Percentiles rank a stretch among this genome's conserved stretches.
Conservation (phyloP, 371 early-diverging fungal species). For the Choanephora cucurbitarum region DNA sequence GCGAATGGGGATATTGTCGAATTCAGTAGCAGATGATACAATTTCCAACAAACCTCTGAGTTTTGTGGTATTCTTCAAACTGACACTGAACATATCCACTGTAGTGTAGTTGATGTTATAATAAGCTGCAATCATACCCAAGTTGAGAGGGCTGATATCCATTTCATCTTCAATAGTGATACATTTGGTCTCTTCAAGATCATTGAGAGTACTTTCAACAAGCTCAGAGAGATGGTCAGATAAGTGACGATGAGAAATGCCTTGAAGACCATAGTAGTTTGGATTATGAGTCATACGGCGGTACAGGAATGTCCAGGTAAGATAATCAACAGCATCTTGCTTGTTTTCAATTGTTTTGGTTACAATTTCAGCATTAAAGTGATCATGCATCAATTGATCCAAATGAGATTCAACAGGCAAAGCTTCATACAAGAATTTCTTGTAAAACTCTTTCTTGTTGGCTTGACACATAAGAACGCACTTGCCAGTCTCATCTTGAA, state of each 20-base stretch:
- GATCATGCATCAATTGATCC: constrained; percentile 88
- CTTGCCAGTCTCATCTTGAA: constrained; percentile 69
- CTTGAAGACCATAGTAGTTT: constrained; percentile 93
- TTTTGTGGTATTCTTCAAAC: constrained; percentile 84
- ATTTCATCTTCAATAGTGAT: constrained; percentile 84
- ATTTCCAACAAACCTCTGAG: constrained; percentile 91
- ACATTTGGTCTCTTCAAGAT: constrained; percentile 87
- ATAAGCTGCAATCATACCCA: constrained; percentile 97
- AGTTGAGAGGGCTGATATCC: constrained; percentile 83
- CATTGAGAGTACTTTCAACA: constrained; percentile 88
- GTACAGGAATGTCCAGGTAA: constrained; percentile 97
- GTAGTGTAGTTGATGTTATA: constrained; percentile 94
- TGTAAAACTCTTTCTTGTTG: constrained; percentile 95
- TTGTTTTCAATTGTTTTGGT: constrained; percentile 93
- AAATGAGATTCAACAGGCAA: constrained; percentile 94
- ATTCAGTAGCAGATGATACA: constrained; percentile 90
- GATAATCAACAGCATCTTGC: constrained; percentile 97
- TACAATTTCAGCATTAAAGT: constrained; percentile 95
- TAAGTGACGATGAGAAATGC: constrained; percentile 83
- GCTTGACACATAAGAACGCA: constrained; percentile 93
- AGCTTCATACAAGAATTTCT: constrained; percentile 94
- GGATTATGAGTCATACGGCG: constrained; percentile 95
- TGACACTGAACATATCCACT: constrained; percentile 90
- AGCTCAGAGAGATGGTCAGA: constrained; percentile 93
- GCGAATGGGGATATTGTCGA: constrained; percentile 87